A percentile compares a stretch with the other conserved stretches of the same genome.
phyloP scores from a whole-genome alignment of 805 yeast species.

The Candida ponderosae region DNA sequence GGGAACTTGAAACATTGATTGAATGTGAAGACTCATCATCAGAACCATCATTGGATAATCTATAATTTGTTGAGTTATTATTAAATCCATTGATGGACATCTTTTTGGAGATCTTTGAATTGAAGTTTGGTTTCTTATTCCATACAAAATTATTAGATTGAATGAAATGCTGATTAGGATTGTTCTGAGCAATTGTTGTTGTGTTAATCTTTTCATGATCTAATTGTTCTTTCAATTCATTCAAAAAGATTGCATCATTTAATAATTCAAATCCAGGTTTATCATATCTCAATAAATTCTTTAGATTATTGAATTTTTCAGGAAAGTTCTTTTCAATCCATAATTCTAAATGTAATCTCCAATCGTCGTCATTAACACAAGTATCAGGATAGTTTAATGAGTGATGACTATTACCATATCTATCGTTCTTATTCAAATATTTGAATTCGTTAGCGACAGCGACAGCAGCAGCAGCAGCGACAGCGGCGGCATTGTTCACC shows the following conservation, averaged over 20 bases:
- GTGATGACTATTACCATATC: conserved; percentile 10
- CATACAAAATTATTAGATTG: conserved; percentile 3
- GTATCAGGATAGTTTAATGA: conserved; percentile 23
- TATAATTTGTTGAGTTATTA: conserved; percentile 1
- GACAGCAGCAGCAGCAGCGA: conserved; percentile 1
- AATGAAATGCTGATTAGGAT: not conserved
- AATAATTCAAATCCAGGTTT: conserved; percentile 21
- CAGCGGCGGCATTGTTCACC: conserved; percentile 5
- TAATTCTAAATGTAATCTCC: conserved; percentile 35
- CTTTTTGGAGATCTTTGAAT: conserved; percentile 21
- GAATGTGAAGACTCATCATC: conserved; percentile 8
- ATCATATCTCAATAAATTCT: conserved; percentile 25
- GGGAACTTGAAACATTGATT: not conserved
- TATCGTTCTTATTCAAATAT: conserved; percentile 12
- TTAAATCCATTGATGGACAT: conserved; percentile 9
- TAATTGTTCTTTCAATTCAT: conserved; percentile 18
- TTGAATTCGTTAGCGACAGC: conserved; percentile 15
- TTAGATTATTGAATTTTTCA: conserved; percentile 29
- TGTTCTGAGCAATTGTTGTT: too few species aligned
- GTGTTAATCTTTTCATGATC: conserved; percentile 8
- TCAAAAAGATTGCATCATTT: conserved; percentile 19
- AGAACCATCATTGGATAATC: conserved; percentile 4
- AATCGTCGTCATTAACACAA: conserved; percentile 31
- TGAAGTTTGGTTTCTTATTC: conserved; percentile 18
- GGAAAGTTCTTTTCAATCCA: conserved; percentile 34